Evolutionary conservation across 192 early-diverging fungal genomes (phyloP), one percentile per base, ranked within the genome.

Genomic region (Physocladia obscura): DNA sequence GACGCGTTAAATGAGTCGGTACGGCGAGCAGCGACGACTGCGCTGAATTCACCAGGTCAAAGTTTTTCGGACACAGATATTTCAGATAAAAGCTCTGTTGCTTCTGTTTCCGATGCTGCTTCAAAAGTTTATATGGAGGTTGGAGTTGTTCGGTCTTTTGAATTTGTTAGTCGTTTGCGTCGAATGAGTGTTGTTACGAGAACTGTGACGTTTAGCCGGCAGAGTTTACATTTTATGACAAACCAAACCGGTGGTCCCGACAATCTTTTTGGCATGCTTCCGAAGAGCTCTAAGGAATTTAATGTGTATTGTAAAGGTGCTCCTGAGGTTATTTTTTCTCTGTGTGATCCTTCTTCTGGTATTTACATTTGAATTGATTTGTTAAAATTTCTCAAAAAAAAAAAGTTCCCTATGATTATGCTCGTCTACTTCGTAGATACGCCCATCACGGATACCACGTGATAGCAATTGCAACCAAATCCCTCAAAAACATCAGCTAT

Each of bases 401-500:
- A 17, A 52, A 47, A 91, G 89, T 99, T 19, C 98, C 98, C 0
- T 67, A 76, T 6, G 90, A 98, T 79, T 98, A 93, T 73, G 79
- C 91, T 56, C 84, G 89, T 52, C 80, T 83, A 30, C 84, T 99
- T 17, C 77, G 89, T 32, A 87, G 85, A 56, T 97, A 96, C 71
- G 93, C 96, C 3, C 94, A 98, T 78, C 90, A 92, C 72, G 96
- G 98, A 4, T 99, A 94, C 78, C 92, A 96, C 60, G 94, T 99
- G 19, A 94, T 99, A 67, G 98, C 95, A 5, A 86, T 93, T 36
- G 96, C 93, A 1, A 90, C 88, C 51, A 91, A 90, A 70, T 67
- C 83, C n/a, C 78, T 99, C 35, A 64, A 69, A 40, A 79, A 79
- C 6, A 34, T 92, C 2, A 87, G 81, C 51, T 93, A 88, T 82